Percentiles rank a stretch among this genome's conserved stretches.
Conservation (phyloP, 176 grass and related monocot species). For the Pontederia paniculata region DNA sequence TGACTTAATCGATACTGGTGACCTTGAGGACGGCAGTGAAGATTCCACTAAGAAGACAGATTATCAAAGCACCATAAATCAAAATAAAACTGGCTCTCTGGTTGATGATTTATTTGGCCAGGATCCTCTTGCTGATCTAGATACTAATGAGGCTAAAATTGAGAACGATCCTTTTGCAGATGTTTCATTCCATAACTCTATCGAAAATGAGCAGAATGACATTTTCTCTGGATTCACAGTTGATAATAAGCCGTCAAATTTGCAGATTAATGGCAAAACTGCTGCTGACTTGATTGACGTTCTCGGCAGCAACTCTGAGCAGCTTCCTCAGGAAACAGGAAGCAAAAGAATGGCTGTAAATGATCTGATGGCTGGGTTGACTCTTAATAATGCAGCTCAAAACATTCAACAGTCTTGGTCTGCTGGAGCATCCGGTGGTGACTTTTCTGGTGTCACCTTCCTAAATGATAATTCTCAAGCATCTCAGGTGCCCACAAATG, state of each 20-base stretch:
- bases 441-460: conserved; percentile 28
- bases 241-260: conserved; percentile 43
- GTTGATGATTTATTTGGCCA: conserved; percentile 68
- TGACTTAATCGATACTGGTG: conserved; percentile 88
- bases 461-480: conserved; percentile 31
- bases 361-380: conserved; percentile 71
- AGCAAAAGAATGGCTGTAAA: conserved; percentile 35
- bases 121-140: conserved; percentile 38
- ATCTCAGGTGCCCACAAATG: conserved; percentile 26
- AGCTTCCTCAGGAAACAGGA: conserved; percentile 31
- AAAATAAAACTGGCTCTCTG: conserved; percentile 23
- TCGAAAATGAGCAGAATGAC: conserved; percentile 63
- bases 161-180: conserved; percentile 87
- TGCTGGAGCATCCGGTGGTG: conserved; percentile 25
- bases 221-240: conserved; percentile 87
- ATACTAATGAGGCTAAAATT: conserved; percentile 26
- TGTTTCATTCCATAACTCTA: conserved; percentile 76
- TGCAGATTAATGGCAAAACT: conserved; percentile 18
- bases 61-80: conserved; percentile 19
- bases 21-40: conserved; percentile 50
- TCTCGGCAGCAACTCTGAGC: conserved; percentile 46
- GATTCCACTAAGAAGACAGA: conserved; percentile 31
- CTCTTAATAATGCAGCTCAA: conserved; percentile 40
- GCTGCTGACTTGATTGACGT: conserved; percentile 58
- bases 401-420: conserved; percentile 23